These are phyloP conservation scores for Dactylonectria estremocensis DNA, from an alignment of 2,329 filamentous ascomycete species.

Conservation along the genomic window DNA sequence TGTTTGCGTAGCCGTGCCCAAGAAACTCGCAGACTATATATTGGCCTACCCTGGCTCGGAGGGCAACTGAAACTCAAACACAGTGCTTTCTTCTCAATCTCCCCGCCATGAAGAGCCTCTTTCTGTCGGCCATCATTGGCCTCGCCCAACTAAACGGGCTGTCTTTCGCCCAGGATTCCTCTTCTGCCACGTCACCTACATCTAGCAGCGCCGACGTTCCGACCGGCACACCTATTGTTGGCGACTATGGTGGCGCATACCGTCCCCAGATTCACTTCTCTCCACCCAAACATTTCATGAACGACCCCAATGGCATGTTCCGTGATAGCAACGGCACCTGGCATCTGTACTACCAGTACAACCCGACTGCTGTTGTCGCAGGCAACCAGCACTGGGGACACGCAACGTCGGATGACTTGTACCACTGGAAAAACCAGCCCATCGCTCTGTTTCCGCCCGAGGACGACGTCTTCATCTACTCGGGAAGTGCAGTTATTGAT, in stretches of 20 bases:
- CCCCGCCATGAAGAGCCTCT: neutral
- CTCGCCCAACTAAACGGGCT: neutral
- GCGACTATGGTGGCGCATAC: conserved; percentile 47
- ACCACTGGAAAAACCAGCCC: conserved; percentile 75
- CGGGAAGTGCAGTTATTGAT: conserved; percentile 72
- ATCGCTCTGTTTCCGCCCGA: conserved; percentile 70
- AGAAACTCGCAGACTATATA: neutral
- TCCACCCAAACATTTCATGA: conserved; percentile 68
- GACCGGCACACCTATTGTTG: conserved; percentile 42
- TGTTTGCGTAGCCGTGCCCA: neutral
- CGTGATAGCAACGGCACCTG: conserved; percentile 70
- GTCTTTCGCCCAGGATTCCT: neutral
- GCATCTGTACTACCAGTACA: conserved; percentile 77
- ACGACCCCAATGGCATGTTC: conserved; percentile 77
- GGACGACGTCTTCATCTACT: conserved; percentile 63
- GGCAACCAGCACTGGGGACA: conserved; percentile 79
- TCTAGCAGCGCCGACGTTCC: conserved; percentile 31
- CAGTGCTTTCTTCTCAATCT: neutral
- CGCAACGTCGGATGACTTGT: conserved; percentile 73
- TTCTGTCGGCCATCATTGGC: neutral
- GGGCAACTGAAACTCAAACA: neutral
- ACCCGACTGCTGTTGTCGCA: conserved; percentile 58
- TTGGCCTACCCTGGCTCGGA: neutral
- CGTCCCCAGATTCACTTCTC: conserved; percentile 71
- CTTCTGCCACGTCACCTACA: neutral